A percentile compares a stretch with the other conserved stretches of the same genome.
Evolutionary conservation across 352 stramenopile genomes (phyloP).

Genomic region (Plasmopara halstedii): DNA sequence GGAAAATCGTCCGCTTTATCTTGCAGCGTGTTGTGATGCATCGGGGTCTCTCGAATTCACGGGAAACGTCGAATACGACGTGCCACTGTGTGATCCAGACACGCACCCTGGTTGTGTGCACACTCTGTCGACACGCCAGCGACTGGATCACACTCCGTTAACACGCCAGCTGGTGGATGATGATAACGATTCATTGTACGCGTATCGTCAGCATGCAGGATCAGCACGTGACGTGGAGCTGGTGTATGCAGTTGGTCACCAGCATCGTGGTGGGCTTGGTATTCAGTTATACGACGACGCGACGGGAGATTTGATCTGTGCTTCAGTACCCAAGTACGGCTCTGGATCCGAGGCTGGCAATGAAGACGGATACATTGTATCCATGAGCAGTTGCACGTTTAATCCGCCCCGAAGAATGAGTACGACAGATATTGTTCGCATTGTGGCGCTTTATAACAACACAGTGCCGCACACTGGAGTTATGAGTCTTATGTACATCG

Average conservation of each 20-base stretch:
- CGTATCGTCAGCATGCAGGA: conserved; percentile 19
- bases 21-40: conserved; percentile 66
- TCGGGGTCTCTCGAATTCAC: conserved; percentile 47
- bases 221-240: conserved; percentile 56
- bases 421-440: conserved; percentile 56
- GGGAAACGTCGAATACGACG: conserved; percentile 76
- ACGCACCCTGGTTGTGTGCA: conserved; percentile 69
- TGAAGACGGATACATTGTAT: conserved; percentile 58
- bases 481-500: conserved; percentile 77
- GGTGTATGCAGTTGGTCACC: conserved; percentile 71
- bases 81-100: conserved; percentile 52
- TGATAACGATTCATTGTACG: conserved; percentile 17
- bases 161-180: conserved; percentile 54
- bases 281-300: conserved; percentile 69
- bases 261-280: conserved; percentile 63
- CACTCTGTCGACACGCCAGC: conserved; percentile 63
- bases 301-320: conserved; percentile 59
- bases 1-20: conserved; percentile 53
- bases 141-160: conserved; percentile 65
- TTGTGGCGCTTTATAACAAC: conserved; percentile 80
- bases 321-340: conserved; percentile 57
- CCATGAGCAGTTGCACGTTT: conserved; percentile 74
- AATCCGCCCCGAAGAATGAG: conserved; percentile 60
- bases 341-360: conserved; percentile 48
- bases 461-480: conserved; percentile 63